Conservation (phyloP, 495 filamentous ascomycete genomes). For the Pseudevernia furfuracea region DNA sequence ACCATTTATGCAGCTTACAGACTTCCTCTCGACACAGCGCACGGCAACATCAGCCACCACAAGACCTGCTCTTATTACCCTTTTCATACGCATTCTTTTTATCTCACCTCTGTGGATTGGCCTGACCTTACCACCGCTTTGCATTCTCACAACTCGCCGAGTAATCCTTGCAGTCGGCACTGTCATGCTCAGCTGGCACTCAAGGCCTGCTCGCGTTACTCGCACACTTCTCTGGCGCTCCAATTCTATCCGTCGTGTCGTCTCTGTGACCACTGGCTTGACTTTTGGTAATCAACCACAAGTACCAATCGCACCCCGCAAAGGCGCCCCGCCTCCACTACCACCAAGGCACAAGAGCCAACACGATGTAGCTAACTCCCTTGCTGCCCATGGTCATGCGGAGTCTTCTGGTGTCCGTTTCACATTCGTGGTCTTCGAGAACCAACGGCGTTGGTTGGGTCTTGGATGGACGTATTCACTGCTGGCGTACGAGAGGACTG, state of each 20-base stretch:
- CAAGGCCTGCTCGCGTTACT: conserved; percentile 73
- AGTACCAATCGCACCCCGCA: conserved; percentile 26
- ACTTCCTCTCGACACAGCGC: conserved; percentile 85
- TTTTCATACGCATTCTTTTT: conserved; percentile 83
- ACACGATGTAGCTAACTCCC: conserved; percentile 38
- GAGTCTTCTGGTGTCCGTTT: conserved; percentile 75
- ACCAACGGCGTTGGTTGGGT: conserved; percentile 91
- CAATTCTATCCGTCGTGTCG: conserved; percentile 55
- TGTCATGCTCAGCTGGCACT: conserved; percentile 81
- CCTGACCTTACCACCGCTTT: conserved; percentile 70
- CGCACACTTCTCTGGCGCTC: conserved; percentile 90
- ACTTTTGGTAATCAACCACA: conserved; percentile 45
- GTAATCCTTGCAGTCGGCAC: conserved; percentile 75
- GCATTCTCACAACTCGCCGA: conserved; percentile 80
- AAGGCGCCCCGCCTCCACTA: conserved; percentile 27
- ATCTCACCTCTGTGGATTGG: conserved; percentile 81
- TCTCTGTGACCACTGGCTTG: conserved; percentile 68
- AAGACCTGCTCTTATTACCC: conserved; percentile 75
- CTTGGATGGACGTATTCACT: conserved; percentile 90
- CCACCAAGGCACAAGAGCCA: conserved; percentile 33
- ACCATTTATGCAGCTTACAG: conserved; percentile 77
- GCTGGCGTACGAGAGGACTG: conserved; percentile 75
- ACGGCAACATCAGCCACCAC: conserved; percentile 91
- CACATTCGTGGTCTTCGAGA: conserved; percentile 93
- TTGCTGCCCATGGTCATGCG: conserved; percentile 46